Evolutionary conservation across 1,139 yeast genomes (phyloP).

Genomic region (Arxiozyma heterogenica): DNA sequence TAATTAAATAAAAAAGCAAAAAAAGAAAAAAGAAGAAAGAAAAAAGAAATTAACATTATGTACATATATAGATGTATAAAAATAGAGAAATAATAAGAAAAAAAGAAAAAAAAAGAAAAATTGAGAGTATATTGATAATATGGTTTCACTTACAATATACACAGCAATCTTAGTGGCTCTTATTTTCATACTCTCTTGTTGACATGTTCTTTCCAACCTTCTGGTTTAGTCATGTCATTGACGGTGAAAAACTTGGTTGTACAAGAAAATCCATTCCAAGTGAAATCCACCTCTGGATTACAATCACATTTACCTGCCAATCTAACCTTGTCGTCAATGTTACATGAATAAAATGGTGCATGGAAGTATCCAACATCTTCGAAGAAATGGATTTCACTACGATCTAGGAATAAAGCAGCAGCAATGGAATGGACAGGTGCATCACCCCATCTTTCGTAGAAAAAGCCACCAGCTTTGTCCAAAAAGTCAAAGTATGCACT

Average conservation of each 20-base stretch:
- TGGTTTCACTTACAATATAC: not conserved
- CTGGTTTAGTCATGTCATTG: conserved; percentile 55
- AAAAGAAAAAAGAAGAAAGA: conserved; percentile 1
- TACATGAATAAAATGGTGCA: conserved; percentile 76
- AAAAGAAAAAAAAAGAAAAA: too few relatives aligned
- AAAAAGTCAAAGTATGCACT: conserved; percentile 57
- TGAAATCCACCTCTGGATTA: conserved; percentile 66
- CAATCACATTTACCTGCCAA: conserved; percentile 55
- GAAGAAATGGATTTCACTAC: conserved; percentile 64
- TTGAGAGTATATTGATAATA: not conserved
- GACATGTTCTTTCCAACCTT: conserved; percentile 53
- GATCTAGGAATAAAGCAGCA: conserved; percentile 60
- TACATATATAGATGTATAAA: conserved; percentile 1
- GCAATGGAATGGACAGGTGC: conserved; percentile 88
- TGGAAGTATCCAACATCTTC: conserved; percentile 79
- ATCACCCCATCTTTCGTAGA: conserved; percentile 95
- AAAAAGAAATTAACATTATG: not conserved
- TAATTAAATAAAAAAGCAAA: not conserved
- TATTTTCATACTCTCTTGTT: not conserved
- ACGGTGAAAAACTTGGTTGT: conserved; percentile 62
- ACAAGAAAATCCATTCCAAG: conserved; percentile 84
- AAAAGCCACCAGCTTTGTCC: conserved; percentile 77
- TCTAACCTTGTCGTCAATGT: conserved; percentile 52
- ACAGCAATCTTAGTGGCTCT: not conserved
- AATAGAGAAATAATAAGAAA: too few relatives aligned